Percentiles rank a stretch among this genome's conserved stretches.
phyloP scores from a whole-genome alignment of 257 asterid species.

The Petunia axillaris region DNA sequence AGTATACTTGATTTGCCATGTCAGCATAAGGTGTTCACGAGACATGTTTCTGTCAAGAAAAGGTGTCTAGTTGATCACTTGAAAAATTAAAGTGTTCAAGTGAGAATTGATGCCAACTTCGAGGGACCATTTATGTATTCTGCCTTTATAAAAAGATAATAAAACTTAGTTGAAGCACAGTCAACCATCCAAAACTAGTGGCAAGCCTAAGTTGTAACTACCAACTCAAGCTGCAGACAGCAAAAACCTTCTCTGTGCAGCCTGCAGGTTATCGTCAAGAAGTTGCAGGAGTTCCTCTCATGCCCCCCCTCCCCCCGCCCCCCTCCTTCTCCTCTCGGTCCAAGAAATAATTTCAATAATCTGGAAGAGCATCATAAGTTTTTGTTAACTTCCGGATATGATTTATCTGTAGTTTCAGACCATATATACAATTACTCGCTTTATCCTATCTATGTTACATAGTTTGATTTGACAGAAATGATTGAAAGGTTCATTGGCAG shows the following conservation, averaged over 20 bases:
- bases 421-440: background rate
- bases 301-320: background rate
- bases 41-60: too few relatives aligned
- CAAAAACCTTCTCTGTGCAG: background rate
- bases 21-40: too few relatives aligned
- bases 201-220: conserved; percentile 5
- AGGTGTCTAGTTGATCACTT: too few relatives aligned
- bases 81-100: too few relatives aligned
- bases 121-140: too few relatives aligned
- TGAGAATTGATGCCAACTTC: too few relatives aligned
- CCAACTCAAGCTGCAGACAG: background rate
- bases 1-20: too few relatives aligned
- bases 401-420: background rate
- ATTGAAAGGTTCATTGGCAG: conserved; percentile 1
- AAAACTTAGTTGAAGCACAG: background rate
- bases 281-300: background rate
- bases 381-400: background rate
- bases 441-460: background rate
- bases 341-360: background rate
- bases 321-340: conserved; percentile 2
- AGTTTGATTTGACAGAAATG: background rate
- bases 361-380: background rate
- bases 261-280: background rate
- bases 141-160: background rate
- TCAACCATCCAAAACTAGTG: background rate